Base-by-base conservation (phyloP, 805 yeast genomes). In the Wickerhamiella brachini region DNA sequence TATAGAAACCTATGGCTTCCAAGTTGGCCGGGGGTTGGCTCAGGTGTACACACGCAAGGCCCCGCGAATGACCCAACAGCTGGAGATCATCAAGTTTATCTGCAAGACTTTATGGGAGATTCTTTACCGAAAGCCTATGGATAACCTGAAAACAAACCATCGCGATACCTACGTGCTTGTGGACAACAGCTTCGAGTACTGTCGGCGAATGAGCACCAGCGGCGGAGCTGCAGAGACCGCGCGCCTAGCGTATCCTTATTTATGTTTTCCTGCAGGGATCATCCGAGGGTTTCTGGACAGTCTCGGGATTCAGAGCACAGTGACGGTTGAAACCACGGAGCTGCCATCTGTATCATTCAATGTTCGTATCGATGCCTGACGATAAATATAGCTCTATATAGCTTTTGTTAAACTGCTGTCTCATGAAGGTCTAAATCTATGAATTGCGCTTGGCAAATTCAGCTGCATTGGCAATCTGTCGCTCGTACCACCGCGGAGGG, bases 41-140 rank as follows among this genome's bases (percentile, higher is more conserved):
- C 80, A 79, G 55, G 55, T 77, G 39, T 60, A 64, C 49, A 66
- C 73, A 24, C 61, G 71, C 60, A 60, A 69, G 62, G 59, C 75
- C 62, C 57, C 69, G 48, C 62, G 77, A 64, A 65, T 81, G 62
- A 72, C 70, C 20, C 89, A 85, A 54, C 73, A 84, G 12, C 67
- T 90, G 39, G 89, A 85, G 56, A 76, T 90, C 41, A 85, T 93
- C 86, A 90, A 90, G 67, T 88, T 86, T 64, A 77, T 93, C 5
- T 89, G 97, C 64, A 76, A 95, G 45, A 97, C 89, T 58, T 83
- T 89, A 26, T 93, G 97, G 97, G 80, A 77, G 58, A 68, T 75
- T 49, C 63, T 90, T 26, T 87, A 79, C 67, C 78, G 80, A 39
- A 90, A 88, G 66, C 96, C 85, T 64, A 85, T 93, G 72, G 97